These are phyloP conservation scores for Talaromyces rugulosus DNA, from an alignment of 2,329 filamentous ascomycete species.

Conservation along the genomic window DNA sequence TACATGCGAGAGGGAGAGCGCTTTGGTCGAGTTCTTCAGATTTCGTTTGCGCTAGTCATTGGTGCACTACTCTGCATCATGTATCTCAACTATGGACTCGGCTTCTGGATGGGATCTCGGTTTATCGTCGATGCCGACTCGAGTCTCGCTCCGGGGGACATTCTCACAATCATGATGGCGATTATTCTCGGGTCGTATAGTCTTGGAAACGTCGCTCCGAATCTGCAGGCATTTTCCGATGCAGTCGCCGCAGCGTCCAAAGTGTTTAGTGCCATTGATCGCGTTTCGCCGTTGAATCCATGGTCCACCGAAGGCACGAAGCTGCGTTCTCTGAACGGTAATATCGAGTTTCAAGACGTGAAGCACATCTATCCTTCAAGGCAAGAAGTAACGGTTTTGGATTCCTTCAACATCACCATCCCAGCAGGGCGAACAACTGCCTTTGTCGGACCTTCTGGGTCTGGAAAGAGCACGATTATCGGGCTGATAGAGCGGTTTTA, in stretches of 20 bases:
- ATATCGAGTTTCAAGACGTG: constrained; percentile 74
- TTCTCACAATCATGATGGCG: constrained; percentile 83
- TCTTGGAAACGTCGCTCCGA: constrained; percentile 80
- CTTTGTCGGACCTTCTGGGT: constrained; percentile 88
- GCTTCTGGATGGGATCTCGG: constrained; percentile 81
- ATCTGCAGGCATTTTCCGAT: constrained; percentile 79
- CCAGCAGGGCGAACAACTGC: constrained; percentile 90
- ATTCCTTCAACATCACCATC: constrained; percentile 72
- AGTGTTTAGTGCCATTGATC: constrained; percentile 92
- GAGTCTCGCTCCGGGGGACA: constrained; percentile 58
- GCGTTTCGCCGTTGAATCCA: constrained; percentile 77
- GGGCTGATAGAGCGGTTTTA: constrained; percentile 94
- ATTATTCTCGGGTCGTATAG: constrained; percentile 93
- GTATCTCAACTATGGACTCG: constrained; percentile 80
- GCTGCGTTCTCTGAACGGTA: constrained; percentile 68
- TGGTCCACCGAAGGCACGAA: constrained; percentile 66
- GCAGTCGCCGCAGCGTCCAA: constrained; percentile 80
- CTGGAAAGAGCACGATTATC: constrained; percentile 91
- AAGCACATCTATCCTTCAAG: constrained; percentile 94
- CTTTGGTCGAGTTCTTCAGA: constrained; percentile 73
- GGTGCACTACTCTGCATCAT: constrained; percentile 78
- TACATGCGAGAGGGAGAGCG: constrained; percentile 70
- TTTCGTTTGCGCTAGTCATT: constrained; percentile 70
- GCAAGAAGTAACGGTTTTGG: constrained; percentile 84
- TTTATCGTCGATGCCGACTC: constrained; percentile 63